phyloP scores from a whole-genome alignment of 2,329 filamentous ascomycete species.

The Phialophora chinensis region DNA sequence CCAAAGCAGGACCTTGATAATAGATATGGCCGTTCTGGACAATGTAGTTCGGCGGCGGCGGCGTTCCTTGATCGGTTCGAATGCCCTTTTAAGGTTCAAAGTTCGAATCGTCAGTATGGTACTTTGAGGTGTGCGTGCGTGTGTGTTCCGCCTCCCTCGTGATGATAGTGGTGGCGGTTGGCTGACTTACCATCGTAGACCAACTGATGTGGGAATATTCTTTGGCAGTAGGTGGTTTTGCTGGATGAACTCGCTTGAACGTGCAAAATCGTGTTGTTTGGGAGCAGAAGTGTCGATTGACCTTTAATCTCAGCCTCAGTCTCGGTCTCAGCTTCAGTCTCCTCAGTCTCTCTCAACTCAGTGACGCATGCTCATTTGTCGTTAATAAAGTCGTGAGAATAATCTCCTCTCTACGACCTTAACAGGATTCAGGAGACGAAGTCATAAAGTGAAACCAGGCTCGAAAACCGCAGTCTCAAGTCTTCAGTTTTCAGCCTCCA shows the following conservation, averaged over 20 bases:
- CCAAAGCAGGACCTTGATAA: conserved; percentile 2
- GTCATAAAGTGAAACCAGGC: not conserved
- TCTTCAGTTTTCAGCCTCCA: too few relatives aligned
- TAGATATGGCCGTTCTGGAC: conserved; percentile 6
- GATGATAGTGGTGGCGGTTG: not conserved
- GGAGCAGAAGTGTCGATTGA: too few relatives aligned
- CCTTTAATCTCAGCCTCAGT: too few relatives aligned
- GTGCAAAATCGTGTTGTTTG: too few relatives aligned
- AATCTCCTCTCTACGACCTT: not conserved
- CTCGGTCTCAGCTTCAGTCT: too few relatives aligned
- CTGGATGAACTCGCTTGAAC: too few relatives aligned
- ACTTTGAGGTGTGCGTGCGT: not conserved
- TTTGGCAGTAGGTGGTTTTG: not conserved
- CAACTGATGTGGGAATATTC: not conserved
- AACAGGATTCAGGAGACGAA: too few relatives aligned
- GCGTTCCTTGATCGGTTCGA: not conserved
- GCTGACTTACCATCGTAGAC: not conserved
- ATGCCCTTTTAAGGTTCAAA: not conserved
- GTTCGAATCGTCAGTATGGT: not conserved
- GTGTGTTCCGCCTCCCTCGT: not conserved
- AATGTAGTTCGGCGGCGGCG: not conserved
- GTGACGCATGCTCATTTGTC: too few relatives aligned
- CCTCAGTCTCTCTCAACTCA: not conserved
- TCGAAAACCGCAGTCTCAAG: not conserved
- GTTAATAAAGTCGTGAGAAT: not conserved